phyloP scores from a whole-genome alignment of 176 grass and related monocot species.

The Metroxylon sagu region DNA sequence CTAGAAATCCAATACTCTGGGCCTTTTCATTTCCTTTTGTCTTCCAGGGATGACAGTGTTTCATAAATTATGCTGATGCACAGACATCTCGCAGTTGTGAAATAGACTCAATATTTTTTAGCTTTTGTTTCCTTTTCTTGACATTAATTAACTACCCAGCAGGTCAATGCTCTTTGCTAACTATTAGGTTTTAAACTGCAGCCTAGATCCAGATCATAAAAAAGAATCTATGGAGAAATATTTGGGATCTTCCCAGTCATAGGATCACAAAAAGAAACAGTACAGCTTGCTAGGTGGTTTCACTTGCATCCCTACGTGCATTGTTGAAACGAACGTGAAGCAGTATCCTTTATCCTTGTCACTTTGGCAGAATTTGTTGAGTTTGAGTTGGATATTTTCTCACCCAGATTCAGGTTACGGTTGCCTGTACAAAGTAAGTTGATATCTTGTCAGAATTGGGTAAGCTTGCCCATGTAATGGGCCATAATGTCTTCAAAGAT shows the following conservation, averaged over 20 bases:
- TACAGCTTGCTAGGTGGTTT: neutral
- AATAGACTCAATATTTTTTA: no score
- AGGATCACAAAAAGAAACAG: conserved; percentile 1
- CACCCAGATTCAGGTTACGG: no score
- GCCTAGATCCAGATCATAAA: conserved; percentile 93
- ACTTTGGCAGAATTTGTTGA: no score
- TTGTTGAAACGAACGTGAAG: no score
- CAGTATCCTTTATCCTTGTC: no score
- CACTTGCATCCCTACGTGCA: neutral
- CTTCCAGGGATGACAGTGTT: no score
- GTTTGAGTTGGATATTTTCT: no score
- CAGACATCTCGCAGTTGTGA: no score
- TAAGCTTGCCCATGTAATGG: neutral
- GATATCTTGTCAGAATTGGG: neutral
- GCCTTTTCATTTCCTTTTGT: no score
- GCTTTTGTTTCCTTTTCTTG: neutral
- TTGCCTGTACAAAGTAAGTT: conserved; percentile 35
- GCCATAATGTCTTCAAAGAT: neutral
- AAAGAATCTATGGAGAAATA: conserved; percentile 93
- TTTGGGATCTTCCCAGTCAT: conserved; percentile 48
- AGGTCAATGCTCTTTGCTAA: conserved; percentile 1
- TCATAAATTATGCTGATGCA: no score
- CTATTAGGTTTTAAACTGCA: conserved; percentile 25
- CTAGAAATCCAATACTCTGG: no score
- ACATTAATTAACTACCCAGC: conserved; percentile 1